These are phyloP conservation scores for Murraya koenigii DNA, from an alignment of 345 rosid species.

Conservation along the genomic window DNA sequence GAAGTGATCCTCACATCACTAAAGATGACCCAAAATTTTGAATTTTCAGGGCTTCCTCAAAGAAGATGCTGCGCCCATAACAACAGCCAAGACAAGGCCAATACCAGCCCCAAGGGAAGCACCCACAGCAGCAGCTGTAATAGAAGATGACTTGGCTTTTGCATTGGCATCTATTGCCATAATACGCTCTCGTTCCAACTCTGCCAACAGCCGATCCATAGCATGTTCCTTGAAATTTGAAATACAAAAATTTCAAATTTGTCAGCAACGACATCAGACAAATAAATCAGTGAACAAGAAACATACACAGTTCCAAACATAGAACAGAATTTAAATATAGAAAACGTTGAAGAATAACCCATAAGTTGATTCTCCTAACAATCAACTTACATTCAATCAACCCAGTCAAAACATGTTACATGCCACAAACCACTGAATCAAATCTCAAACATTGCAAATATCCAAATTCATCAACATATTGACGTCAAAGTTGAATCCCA, in stretches of 20 bases:
- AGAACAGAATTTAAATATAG: background rate
- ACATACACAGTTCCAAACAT: background rate
- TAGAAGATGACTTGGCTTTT: slow-evolving; percentile 55
- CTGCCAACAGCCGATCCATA: slow-evolving; percentile 54
- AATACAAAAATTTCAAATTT: background rate
- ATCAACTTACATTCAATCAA: background rate
- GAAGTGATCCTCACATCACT: background rate
- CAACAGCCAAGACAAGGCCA: slow-evolving; percentile 86
- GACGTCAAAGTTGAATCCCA: background rate
- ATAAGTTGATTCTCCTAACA: background rate
- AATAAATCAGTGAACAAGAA: background rate
- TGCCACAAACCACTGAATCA: background rate
- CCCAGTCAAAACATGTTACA: background rate
- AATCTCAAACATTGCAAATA: background rate
- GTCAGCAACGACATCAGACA: background rate
- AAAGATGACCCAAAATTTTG: background rate
- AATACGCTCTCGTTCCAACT: slow-evolving; percentile 50
- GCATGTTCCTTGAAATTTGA: slow-evolving; percentile 64
- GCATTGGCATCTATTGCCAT: slow-evolving; percentile 32
- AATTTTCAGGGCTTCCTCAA: slow-evolving; percentile 73
- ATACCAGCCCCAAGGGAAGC: slow-evolving; percentile 97
- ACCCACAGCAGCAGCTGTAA: slow-evolving; percentile 85
- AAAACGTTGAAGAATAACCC: background rate
- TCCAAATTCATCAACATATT: background rate
- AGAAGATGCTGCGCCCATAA: slow-evolving; percentile 97